A percentile compares a stretch with the other conserved stretches of the same genome.
phyloP scores from a whole-genome alignment of 2,329 filamentous ascomycete species.

The Monascus ruber region DNA sequence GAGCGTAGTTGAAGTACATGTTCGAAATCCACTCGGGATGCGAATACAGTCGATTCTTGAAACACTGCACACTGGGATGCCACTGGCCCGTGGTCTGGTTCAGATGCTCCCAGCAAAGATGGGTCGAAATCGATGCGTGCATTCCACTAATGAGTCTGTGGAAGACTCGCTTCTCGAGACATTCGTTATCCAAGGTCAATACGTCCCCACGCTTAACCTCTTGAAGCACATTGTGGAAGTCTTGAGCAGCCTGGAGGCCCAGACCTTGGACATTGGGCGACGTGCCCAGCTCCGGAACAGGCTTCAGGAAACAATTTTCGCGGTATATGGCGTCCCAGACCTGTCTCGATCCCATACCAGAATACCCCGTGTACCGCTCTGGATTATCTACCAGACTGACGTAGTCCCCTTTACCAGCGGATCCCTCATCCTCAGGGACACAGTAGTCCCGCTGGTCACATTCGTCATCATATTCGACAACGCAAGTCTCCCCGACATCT shows the following conservation, averaged over 20 bases:
- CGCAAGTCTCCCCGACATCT: slow-evolving; percentile 84
- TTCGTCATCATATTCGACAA: slow-evolving; percentile 94
- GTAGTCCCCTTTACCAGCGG: slow-evolving; percentile 81
- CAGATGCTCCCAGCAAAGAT: slow-evolving; percentile 90
- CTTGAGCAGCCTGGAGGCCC: slow-evolving; percentile 45
- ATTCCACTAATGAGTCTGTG: slow-evolving; percentile 91
- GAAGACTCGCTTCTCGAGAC: slow-evolving; percentile 96
- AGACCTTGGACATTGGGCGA: slow-evolving; percentile 25
- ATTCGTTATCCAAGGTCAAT: slow-evolving; percentile 77
- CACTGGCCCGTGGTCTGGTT: slow-evolving; percentile 92
- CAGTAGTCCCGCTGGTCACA: slow-evolving; percentile 96
- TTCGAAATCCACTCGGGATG: slow-evolving; percentile 90
- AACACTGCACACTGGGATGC: slow-evolving; percentile 84
- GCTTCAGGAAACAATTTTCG: slow-evolving; percentile 81
- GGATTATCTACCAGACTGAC: slow-evolving; percentile 89
- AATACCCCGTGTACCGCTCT: slow-evolving; percentile 90
- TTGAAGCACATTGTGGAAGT: slow-evolving; percentile 49
- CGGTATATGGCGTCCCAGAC: slow-evolving; percentile 96
- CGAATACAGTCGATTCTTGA: slow-evolving; percentile 70
- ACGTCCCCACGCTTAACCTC: slow-evolving; percentile 38
- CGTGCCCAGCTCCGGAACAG: slow-evolving; percentile 16
- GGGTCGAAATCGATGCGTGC: slow-evolving; percentile 94
- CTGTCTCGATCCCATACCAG: slow-evolving; percentile 70
- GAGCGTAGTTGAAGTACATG: slow-evolving; percentile 96
- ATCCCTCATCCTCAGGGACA: slow-evolving; percentile 85